Percentiles rank a stretch among this genome's conserved stretches.
phyloP scores from a whole-genome alignment of 2,329 filamentous ascomycete species.

The Fusarium annulatum region DNA sequence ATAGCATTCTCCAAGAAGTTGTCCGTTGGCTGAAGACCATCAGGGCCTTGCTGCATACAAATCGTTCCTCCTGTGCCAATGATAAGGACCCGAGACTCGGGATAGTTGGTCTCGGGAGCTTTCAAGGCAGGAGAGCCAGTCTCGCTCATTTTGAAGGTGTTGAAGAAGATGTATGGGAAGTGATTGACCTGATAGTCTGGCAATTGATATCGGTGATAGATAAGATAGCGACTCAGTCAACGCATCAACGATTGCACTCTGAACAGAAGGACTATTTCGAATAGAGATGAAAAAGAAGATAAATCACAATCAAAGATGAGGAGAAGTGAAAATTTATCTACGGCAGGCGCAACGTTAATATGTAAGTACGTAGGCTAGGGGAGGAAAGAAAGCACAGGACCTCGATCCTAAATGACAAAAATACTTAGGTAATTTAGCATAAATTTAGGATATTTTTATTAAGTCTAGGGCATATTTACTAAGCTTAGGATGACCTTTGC shows the following conservation, averaged over 20 bases:
- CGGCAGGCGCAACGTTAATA: slow-evolving; percentile 17
- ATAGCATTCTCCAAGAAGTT: slow-evolving; percentile 87
- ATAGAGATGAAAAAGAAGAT: not conserved
- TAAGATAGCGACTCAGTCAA: slow-evolving; percentile 20
- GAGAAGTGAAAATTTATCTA: slow-evolving; percentile 24
- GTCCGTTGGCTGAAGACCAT: slow-evolving; percentile 82
- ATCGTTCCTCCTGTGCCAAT: slow-evolving; percentile 93
- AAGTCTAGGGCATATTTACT: too few relatives aligned
- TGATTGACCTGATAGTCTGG: not conserved
- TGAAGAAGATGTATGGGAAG: not conserved
- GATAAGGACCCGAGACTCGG: slow-evolving; percentile 85
- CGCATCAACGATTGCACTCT: not conserved
- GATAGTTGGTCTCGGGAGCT: slow-evolving; percentile 53
- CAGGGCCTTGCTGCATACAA: slow-evolving; percentile 85
- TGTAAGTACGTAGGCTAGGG: not conserved
- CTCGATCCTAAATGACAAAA: too few relatives aligned
- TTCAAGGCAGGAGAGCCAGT: slow-evolving; percentile 15
- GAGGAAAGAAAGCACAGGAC: too few relatives aligned
- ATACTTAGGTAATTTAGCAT: too few relatives aligned
- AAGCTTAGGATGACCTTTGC: too few relatives aligned
- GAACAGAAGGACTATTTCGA: not conserved
- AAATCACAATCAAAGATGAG: not conserved
- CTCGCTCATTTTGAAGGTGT: slow-evolving; percentile 22
- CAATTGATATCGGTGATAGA: slow-evolving; percentile 7
- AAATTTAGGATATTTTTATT: too few relatives aligned